Conservation (phyloP, 345 rosid species). For the Lepidium aucheri region DNA sequence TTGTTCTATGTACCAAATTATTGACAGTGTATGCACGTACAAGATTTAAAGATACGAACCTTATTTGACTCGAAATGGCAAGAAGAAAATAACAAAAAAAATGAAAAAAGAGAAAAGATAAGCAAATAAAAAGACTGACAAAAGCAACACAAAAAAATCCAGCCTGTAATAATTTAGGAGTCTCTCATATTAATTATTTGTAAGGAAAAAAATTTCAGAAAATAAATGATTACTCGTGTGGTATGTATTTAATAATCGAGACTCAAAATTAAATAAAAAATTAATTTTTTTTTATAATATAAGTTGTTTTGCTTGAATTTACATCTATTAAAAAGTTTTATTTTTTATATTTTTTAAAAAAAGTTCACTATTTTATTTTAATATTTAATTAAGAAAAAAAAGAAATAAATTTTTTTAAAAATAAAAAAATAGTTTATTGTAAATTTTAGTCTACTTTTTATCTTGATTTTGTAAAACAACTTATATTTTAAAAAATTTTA, state of each 20-base stretch:
- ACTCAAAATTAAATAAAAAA: neutral
- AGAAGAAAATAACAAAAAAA: slow-evolving; percentile 13
- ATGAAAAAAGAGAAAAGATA: neutral
- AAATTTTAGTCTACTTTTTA: no score
- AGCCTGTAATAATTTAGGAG: slow-evolving; percentile 7
- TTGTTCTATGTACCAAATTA: neutral
- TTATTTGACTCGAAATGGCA: neutral
- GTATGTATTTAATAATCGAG: neutral
- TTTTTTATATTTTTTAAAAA: no score
- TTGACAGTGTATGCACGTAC: neutral
- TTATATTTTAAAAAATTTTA: no score
- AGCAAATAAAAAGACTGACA: neutral
- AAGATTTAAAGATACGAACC: neutral
- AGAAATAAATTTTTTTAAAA: no score
- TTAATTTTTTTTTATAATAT: no score
- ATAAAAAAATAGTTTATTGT: no score
- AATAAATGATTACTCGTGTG: slow-evolving; percentile 9
- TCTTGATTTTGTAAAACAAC: no score
- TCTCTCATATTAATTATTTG: neutral
- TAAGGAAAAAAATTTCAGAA: neutral
- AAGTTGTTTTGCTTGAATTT: no score
- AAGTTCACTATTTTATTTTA: no score
- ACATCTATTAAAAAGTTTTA: no score
- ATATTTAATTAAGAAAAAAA: no score
- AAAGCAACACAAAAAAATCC: neutral